Percentiles rank a stretch among this genome's conserved stretches.
phyloP scores from a whole-genome alignment of 495 filamentous ascomycete genomes.

The Hypoxylon cercidicola region DNA sequence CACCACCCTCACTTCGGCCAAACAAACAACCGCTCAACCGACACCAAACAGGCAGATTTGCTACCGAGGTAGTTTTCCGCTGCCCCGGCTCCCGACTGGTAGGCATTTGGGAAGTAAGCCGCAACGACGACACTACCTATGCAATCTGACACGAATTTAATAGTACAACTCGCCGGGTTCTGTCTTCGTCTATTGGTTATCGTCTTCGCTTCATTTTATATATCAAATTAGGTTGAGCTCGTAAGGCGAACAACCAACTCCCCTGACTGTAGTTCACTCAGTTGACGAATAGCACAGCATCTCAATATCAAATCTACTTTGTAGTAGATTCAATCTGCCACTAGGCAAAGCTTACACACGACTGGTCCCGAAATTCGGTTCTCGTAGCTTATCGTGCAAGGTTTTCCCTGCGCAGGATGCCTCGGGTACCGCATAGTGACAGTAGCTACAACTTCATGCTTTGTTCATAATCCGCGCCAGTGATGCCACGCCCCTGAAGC shows the following conservation, averaged over 20 bases:
- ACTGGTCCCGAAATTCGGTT: background rate
- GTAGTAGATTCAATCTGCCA: slow-evolving; percentile 3
- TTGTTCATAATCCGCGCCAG: too few relatives aligned
- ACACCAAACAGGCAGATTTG: slow-evolving; percentile 2
- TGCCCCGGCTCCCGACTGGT: slow-evolving; percentile 17
- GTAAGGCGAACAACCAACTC: background rate
- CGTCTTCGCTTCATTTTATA: background rate
- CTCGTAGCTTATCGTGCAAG: too few relatives aligned
- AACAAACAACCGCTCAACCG: slow-evolving; percentile 42
- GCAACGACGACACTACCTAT: too few relatives aligned
- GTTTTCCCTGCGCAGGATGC: slow-evolving; percentile 13
- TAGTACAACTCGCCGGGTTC: background rate
- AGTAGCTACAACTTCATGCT: too few relatives aligned
- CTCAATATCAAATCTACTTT: background rate
- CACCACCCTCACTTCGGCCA: slow-evolving; percentile 31
- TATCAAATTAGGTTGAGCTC: slow-evolving; percentile 2
- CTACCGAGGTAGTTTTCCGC: slow-evolving; percentile 21
- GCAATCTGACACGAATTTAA: too few relatives aligned
- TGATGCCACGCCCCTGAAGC: too few relatives aligned
- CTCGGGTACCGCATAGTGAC: background rate
- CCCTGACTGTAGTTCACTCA: background rate
- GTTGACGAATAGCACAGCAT: slow-evolving; percentile 2
- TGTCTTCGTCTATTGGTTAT: too few relatives aligned
- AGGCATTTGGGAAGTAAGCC: too few relatives aligned
- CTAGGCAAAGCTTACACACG: slow-evolving; percentile 9